phyloP scores from a whole-genome alignment of 129 eudicot genomes.

The Daucus carota region DNA sequence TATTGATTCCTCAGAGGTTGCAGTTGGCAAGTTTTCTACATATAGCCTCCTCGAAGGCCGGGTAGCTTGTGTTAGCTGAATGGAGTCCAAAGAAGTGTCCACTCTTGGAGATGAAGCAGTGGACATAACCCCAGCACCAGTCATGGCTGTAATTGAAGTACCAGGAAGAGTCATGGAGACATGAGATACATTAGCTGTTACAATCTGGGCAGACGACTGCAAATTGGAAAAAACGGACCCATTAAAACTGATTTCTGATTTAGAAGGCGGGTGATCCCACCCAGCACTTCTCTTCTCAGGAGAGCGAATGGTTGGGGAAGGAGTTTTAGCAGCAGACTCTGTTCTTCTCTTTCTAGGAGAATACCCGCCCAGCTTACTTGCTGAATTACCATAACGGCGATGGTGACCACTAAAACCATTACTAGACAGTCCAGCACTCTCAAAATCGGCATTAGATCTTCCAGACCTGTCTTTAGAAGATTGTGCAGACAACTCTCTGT shows the following conservation, averaged over 20 bases:
- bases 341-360: constrained; percentile 96
- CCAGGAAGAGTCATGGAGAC: constrained; percentile 22
- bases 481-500: constrained; percentile 38
- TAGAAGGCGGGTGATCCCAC: constrained; percentile 52
- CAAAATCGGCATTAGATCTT: constrained; percentile 43
- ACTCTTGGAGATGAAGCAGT: constrained; percentile 27
- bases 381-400: constrained; percentile 41
- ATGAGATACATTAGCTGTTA: constrained; percentile 25
- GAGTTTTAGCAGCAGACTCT: constrained; percentile 69
- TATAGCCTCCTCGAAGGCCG: constrained; percentile 96
- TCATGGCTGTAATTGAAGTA: constrained; percentile 26
- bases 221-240: constrained; percentile 22
- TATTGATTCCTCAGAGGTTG: constrained; percentile 68
- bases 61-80: constrained; percentile 96
- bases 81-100: constrained; percentile 59
- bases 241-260: constrained; percentile 21
- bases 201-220: constrained; percentile 28
- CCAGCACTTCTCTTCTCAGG: constrained; percentile 61
- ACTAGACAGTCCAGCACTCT: constrained; percentile 35
- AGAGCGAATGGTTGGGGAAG: constrained; percentile 67
- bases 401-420: constrained; percentile 56
- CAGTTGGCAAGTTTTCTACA: constrained; percentile 73
- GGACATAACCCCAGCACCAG: constrained; percentile 34
- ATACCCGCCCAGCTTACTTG: constrained; percentile 90
- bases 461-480: constrained; percentile 58